These are phyloP conservation scores for Dendrobium catenatum DNA, from an alignment of 106 monocot genomes.

Conservation along the genomic window DNA sequence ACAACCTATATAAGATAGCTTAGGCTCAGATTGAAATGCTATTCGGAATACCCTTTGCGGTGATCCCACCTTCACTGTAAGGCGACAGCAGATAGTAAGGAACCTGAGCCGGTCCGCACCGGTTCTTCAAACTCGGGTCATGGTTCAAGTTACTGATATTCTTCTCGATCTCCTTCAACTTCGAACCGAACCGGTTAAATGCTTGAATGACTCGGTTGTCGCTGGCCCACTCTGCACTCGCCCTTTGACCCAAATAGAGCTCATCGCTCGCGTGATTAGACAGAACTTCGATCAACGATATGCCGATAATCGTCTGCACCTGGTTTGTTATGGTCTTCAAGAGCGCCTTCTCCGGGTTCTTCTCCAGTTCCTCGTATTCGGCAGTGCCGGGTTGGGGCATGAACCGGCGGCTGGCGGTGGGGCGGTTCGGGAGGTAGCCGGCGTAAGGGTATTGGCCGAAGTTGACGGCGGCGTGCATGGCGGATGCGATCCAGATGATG, in stretches of 20 bases:
- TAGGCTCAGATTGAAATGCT: conserved; percentile 55
- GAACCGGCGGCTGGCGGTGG: conserved; percentile 51
- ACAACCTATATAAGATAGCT: background rate
- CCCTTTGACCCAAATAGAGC: conserved; percentile 57
- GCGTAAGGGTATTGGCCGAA: conserved; percentile 80
- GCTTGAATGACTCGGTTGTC: conserved; percentile 45
- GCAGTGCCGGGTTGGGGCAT: conserved; percentile 47
- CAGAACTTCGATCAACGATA: conserved; percentile 56
- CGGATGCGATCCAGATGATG: conserved; percentile 78
- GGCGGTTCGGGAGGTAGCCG: conserved; percentile 69
- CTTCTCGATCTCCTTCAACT: conserved; percentile 23
- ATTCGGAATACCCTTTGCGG: conserved; percentile 62
- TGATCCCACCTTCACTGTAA: conserved; percentile 25
- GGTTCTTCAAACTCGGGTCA: conserved; percentile 36
- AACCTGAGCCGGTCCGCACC: conserved; percentile 34
- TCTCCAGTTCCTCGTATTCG: conserved; percentile 39
- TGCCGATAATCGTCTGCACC: conserved; percentile 39
- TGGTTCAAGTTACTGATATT: conserved; percentile 24
- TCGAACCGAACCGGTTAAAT: conserved; percentile 30
- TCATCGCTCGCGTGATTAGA: conserved; percentile 76
- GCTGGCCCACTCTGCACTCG: conserved; percentile 52
- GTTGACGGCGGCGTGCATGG: conserved; percentile 83
- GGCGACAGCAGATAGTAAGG: conserved; percentile 40
- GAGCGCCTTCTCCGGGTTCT: conserved; percentile 41
- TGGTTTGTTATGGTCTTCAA: conserved; percentile 45